phyloP scores from a whole-genome alignment of 306 rosid species.

The Chamaecrista fasciculata region DNA sequence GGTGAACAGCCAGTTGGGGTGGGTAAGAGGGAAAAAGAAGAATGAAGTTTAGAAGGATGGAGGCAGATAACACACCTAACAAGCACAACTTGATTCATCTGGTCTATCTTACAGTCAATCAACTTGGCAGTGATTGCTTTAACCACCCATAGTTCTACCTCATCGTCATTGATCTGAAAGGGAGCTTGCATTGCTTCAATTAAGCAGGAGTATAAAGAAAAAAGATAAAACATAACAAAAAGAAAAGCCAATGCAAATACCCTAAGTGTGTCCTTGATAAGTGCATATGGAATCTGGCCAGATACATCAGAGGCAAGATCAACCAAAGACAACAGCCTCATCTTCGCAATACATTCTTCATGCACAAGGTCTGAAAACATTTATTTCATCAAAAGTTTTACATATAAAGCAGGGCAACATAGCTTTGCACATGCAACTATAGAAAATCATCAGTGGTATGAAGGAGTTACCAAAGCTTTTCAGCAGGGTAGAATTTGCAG shows the following conservation, averaged over 20 bases:
- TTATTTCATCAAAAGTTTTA: slow-evolving; percentile 6
- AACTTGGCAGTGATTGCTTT: slow-evolving; percentile 84
- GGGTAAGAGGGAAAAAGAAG: not conserved
- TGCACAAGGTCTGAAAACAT: slow-evolving; percentile 68
- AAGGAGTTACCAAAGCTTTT: slow-evolving; percentile 59
- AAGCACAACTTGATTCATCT: slow-evolving; percentile 82
- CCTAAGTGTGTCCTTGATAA: slow-evolving; percentile 66
- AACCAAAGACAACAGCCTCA: slow-evolving; percentile 82
- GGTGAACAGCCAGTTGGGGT: not conserved
- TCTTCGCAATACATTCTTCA: slow-evolving; percentile 78
- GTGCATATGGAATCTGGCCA: slow-evolving; percentile 69
- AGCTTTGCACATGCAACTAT: not conserved
- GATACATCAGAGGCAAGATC: slow-evolving; percentile 76
- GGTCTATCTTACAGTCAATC: slow-evolving; percentile 90
- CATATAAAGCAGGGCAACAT: not conserved
- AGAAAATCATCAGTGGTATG: not conserved
- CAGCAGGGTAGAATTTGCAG: slow-evolving; percentile 71
- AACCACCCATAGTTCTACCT: slow-evolving; percentile 82
- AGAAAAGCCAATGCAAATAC: slow-evolving; percentile 39
- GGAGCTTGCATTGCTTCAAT: not conserved
- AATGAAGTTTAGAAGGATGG: not conserved
- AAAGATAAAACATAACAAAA: slow-evolving; percentile 13
- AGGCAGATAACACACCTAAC: slow-evolving; percentile 57
- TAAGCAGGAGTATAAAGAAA: not conserved
- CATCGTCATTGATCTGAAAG: slow-evolving; percentile 73